Base-by-base conservation (phyloP, 768 basidiomycete genomes). In the Mycena floridula region DNA sequence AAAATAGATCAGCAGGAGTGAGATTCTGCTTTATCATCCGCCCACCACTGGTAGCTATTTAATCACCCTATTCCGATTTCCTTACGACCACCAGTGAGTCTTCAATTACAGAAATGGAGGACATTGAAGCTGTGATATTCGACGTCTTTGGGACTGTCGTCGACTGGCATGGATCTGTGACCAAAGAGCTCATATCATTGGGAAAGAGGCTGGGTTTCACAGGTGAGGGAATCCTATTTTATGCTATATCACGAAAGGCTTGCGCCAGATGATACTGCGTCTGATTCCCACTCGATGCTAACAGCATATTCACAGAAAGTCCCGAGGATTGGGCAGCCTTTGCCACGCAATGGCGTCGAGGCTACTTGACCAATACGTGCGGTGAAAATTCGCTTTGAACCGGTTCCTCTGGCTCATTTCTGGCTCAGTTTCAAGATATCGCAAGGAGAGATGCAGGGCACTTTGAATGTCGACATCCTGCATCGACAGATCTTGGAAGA, bases 401-500 rank as follows among this genome's bases (percentile, higher is more conserved):
- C n/a, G n/a, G n/a, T n/a, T n/a, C n/a, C 23, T 5, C n/a, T 3
- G 8, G 13, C 15, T 21, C 21, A 3, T 37, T 40, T 30, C n/a
- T 26, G 22, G 26, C 42, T 9, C 30, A 81, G 79, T 11, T 62
- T 58, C 5, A 56, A 53, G 3, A 64, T 82, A 16, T 71, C 76
- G 4, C 50, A 55, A 30, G 73, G 73, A 3, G 74, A 69, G 0
- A 42, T 59, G 28, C n/a, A n/a, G n/a, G 81, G 78, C 0, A 66
- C 76, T 2, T 59, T 55, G 6, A 81, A 73, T 50, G 62, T 79
- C 9, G 83, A 85, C 45, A 42, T 62, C 18, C 69, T 76, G 63
- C 80, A 84, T 54, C 66, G 79, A 45, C 47, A 85, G 82, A 70
- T 82, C 28, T 68, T 85, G 24, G 76, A 85, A 18, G 46, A 53